A percentile compares a stretch with the other conserved stretches of the same genome.
Evolutionary conservation across 352 stramenopile genomes (phyloP).

Genomic region (Globisporangium abappressorium): DNA sequence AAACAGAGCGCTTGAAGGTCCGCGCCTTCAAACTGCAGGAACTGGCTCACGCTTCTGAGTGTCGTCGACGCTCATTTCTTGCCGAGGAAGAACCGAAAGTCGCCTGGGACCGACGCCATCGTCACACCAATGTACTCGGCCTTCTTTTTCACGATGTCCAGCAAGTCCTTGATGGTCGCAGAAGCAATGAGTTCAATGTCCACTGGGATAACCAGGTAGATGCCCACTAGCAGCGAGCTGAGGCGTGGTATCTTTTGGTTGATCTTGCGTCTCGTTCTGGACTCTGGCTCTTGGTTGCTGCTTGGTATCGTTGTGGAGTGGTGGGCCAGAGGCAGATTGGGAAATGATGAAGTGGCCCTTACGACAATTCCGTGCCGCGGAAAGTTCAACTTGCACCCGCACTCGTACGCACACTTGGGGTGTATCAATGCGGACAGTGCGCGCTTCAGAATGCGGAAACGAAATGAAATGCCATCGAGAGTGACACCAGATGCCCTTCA

Average conservation of each 20-base stretch:
- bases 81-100: neutral
- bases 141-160: neutral
- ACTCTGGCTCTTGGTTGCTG: neutral
- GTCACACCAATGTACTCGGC: neutral
- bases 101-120: neutral
- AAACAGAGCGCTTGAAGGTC: neutral
- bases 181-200: neutral
- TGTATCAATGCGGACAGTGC: no score
- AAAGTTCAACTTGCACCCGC: no score
- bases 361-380: no score
- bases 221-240: neutral
- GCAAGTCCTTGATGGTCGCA: neutral
- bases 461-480: no score
- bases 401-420: no score
- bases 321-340: no score
- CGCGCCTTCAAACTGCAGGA: neutral
- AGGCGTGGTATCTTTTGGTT: neutral
- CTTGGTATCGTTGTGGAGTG: no score
- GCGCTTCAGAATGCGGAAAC: no score
- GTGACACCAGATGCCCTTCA: no score
- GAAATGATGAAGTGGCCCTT: no score
- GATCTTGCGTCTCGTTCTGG: neutral
- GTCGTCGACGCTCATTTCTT: neutral
- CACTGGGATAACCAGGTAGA: neutral
- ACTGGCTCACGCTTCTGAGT: neutral